Evolutionary conservation across 345 rosid genomes (phyloP), one percentile per base, ranked within the genome.

Genomic region (Arabidopsis thaliana): DNA sequence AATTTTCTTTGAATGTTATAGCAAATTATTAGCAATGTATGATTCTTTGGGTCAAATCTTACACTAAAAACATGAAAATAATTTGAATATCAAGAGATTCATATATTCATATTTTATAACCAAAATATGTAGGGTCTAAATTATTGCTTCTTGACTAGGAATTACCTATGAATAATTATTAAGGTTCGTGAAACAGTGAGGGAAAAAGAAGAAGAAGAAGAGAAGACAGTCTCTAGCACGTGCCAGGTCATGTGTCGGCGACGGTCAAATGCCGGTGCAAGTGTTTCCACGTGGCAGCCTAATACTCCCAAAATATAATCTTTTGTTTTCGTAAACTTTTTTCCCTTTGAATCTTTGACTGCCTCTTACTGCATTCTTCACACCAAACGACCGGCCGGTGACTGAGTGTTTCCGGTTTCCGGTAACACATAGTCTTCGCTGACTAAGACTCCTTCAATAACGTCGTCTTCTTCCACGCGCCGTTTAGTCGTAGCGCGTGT

Each of bases 191-290:
- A 61, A 61, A 25, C 33, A 57, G 53, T 37, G 0, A 37, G 41
- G 22, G 60, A 33, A 16, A 16, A 16, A 73, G 67, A 73, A 37
- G 61, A 74, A 38, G 56, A 32, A 32, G 56, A 42, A 32, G 41
- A 33, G 49, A 65, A 52, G 64, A 65, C 69, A 67, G 84, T 53
- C 69, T 53, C 69, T 34, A 69, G 86, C 91, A 83, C 91, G 88
- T 84, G 95, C 81, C 84, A 16, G 38, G 79, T 57, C 68, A 76
- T 37, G 74, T 85, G 91, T 82, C 87, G 85, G 84, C 87, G 56
- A 68, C 79, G 89, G 96, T 90, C 94, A 90, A 89, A 84, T 69
- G 93, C 74, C 96, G 94, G 97, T 88, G 89, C 90, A 93, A 61
- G 74, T 71, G 20, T 0, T 0, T 50, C 73, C 96, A 90, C 88